Base-by-base conservation (phyloP, 495 filamentous ascomycete species). In the Xylaria longipes region DNA sequence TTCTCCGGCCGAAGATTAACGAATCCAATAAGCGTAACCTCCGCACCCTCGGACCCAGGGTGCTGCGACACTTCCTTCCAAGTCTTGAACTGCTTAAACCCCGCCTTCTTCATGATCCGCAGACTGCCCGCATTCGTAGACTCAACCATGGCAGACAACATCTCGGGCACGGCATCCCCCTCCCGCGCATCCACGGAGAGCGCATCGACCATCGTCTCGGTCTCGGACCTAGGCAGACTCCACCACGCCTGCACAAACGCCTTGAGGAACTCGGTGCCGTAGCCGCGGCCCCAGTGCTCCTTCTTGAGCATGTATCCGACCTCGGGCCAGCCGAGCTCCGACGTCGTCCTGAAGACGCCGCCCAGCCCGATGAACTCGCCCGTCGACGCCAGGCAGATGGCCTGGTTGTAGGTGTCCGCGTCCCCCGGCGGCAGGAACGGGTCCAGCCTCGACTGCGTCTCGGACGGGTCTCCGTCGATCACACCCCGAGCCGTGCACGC, bases 281-380 rank as follows among this genome's bases (percentile, higher is more conserved):
- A 67, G 46, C 84, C 84, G 61, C 72, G 76, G 0, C 84, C 84
- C 84, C 84, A 86, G 35, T 31, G 33, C 69, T 84, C 82, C 45
- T 66, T 75, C 35, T 72, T 73, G 20, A 86, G 43, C 78, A 86
- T 83, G 67, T 86, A 86, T 9, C 84, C 84, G 22, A 84, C 61
- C 75, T 84, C 84, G 5, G 84, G 84, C 82, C 82, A 84, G 15
- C 82, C 82, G 15, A 81, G 74, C 20, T 31, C 46, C 33, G 52
- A 68, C 17, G 20, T 9, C n/a, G 37, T 41, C 33, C 22, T 5
- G 48, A 78, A 76, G 27, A 57, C 69, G 29, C 82, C 81, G 14
- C 81, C 81, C 4, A 76, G 62, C 29, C 82, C 82, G 62, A 84
- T 76, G 29, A 84, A n/a, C 73, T 81, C 76, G n/a, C 77, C 78